Evolutionary conservation across 768 basidiomycete genomes (phyloP).

Genomic region (Omphalotus guepiniiformis): DNA sequence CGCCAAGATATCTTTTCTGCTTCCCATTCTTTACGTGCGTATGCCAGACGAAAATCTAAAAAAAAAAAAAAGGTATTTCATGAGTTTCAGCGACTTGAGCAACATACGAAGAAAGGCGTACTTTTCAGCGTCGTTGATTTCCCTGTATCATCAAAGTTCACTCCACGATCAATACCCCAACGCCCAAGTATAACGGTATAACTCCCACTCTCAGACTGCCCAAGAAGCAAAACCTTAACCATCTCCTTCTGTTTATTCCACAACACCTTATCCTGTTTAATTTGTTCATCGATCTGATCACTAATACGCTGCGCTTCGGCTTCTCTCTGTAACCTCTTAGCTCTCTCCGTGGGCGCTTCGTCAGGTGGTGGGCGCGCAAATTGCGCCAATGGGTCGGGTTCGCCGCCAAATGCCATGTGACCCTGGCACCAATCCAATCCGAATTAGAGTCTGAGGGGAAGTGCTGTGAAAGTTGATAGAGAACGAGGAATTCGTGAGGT

Average conservation of each 20-base stretch:
- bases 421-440: no score
- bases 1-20: constrained; percentile 70
- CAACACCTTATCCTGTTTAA: constrained; percentile 39
- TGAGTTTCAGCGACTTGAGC: constrained; percentile 4
- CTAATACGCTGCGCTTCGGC: constrained; percentile 49
- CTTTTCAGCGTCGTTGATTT: constrained; percentile 63
- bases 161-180: neutral
- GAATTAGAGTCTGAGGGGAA: no score
- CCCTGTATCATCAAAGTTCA: constrained; percentile 27
- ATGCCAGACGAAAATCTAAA: constrained; percentile 67
- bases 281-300: constrained; percentile 53
- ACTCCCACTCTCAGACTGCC: constrained; percentile 58
- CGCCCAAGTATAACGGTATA: neutral
- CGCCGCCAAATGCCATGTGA: constrained; percentile 7
- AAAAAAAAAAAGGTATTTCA: neutral
- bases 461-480: no score
- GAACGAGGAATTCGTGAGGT: no score
- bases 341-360: constrained; percentile 48
- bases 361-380: constrained; percentile 54
- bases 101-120: constrained; percentile 20
- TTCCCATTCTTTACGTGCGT: constrained; percentile 56
- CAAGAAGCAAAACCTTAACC: constrained; percentile 51
- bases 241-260: constrained; percentile 42
- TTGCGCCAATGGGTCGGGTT: constrained; percentile 52
- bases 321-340: constrained; percentile 42